Conservation (phyloP, 768 basidiomycete species). For the Calocybe cyanea region DNA sequence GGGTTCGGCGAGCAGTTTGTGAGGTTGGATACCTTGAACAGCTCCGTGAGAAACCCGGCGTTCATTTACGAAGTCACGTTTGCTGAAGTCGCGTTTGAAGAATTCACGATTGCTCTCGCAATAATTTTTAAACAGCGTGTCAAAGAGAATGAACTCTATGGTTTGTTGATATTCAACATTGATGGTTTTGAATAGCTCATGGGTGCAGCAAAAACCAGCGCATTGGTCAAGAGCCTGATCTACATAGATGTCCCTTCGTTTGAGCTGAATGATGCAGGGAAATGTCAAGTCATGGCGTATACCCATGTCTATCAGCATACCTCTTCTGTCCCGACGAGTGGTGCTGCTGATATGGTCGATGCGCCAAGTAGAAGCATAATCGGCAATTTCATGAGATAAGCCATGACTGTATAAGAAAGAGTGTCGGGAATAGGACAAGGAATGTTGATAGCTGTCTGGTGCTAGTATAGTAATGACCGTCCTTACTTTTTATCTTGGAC, state of each 20-base stretch:
- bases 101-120: background rate
- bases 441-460: constrained; percentile 5
- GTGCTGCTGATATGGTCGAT: constrained; percentile 16
- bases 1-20: no score
- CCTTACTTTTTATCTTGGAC: constrained; percentile 3
- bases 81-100: background rate
- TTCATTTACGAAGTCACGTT: no score
- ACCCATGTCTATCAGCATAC: no score
- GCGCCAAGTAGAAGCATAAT: constrained; percentile 15
- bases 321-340: constrained; percentile 6
- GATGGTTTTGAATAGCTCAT: background rate
- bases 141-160: constrained; percentile 1
- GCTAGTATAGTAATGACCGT: background rate
- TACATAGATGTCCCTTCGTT: no score
- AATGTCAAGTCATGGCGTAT: no score
- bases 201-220: constrained; percentile 11
- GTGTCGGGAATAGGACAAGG: constrained; percentile 2
- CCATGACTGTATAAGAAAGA: constrained; percentile 9
- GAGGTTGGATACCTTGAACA: no score
- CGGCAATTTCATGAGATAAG: constrained; percentile 9
- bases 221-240: background rate
- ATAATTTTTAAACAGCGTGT: background rate
- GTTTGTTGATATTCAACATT: constrained; percentile 9
- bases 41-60: no score
- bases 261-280: no score